phyloP scores from a whole-genome alignment of 106 monocot species.

The Phalaenopsis aphrodite region DNA sequence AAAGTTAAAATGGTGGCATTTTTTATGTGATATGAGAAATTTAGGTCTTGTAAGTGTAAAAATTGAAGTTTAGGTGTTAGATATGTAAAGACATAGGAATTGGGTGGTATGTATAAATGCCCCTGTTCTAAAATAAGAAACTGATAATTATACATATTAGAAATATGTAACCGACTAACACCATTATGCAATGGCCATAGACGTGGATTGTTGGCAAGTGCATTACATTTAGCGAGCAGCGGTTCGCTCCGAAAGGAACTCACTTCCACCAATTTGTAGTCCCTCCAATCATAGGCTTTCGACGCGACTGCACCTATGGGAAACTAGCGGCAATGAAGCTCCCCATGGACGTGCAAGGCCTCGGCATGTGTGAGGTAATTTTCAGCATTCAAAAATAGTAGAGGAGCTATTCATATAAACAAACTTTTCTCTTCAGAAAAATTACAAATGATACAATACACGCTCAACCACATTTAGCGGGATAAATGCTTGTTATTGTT shows the following conservation, averaged over 20 bases:
- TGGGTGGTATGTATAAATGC: background rate
- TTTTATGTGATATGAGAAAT: too few species aligned
- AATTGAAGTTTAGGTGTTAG: too few species aligned
- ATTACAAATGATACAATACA: constrained; percentile 39
- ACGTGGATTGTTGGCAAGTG: constrained; percentile 97
- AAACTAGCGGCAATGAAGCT: constrained; percentile 87
- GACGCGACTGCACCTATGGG: constrained; percentile 87
- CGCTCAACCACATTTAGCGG: background rate
- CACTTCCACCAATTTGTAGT: constrained; percentile 98
- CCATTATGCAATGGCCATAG: constrained; percentile 15
- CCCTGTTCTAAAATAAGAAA: background rate
- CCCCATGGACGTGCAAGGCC: constrained; percentile 73
- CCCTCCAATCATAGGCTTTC: constrained; percentile 73
- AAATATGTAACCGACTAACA: background rate
- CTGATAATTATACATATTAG: background rate
- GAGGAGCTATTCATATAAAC: background rate
- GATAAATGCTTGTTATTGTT: too few species aligned
- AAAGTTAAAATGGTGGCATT: too few species aligned
- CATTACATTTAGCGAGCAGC: constrained; percentile 62
- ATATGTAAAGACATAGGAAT: too few species aligned
- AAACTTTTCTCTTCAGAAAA: background rate
- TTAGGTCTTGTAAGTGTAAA: too few species aligned
- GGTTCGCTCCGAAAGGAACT: constrained; percentile 81
- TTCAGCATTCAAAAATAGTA: too few species aligned
- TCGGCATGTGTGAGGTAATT: constrained; percentile 80